These are phyloP conservation scores for Aeschynomene evenia DNA, from an alignment of 306 rosid genomes.

Conservation along the genomic window DNA sequence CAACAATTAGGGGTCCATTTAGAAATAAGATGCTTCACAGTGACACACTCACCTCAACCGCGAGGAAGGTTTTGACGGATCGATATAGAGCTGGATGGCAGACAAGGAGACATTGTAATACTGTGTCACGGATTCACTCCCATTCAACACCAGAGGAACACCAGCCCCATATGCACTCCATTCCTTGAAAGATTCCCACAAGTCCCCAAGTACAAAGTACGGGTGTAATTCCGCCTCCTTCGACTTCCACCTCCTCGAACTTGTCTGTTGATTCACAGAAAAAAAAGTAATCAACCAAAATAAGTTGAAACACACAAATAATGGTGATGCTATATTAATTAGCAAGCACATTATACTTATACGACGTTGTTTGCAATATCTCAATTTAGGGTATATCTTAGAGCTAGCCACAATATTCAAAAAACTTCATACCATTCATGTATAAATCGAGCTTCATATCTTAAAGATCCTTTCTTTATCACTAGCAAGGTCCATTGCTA, in stretches of 20 bases:
- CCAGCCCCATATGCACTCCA: conserved; percentile 94
- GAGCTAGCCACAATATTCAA: background rate
- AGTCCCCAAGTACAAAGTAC: conserved; percentile 77
- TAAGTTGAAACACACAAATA: conserved; percentile 17
- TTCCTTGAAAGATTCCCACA: conserved; percentile 86
- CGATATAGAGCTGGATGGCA: conserved; percentile 76
- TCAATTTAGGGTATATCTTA: conserved; percentile 4
- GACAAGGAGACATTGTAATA: conserved; percentile 86
- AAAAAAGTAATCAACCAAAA: background rate
- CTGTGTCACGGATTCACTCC: conserved; percentile 79
- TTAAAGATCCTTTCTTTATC: conserved; percentile 14
- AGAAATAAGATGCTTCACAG: background rate
- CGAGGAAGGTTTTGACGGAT: conserved; percentile 65
- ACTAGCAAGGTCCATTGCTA: background rate
- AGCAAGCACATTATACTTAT: background rate
- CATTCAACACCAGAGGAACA: conserved; percentile 75
- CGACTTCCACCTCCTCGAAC: conserved; percentile 56
- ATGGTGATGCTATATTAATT: background rate
- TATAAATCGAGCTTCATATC: conserved; percentile 7
- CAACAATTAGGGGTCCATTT: background rate
- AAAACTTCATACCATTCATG: conserved; percentile 6
- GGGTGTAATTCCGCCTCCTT: conserved; percentile 57
- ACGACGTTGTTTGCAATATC: conserved; percentile 2
- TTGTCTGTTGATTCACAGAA: conserved; percentile 45
- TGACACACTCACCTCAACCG: conserved; percentile 50